These are phyloP conservation scores for Oemleria cerasiformis DNA, from an alignment of 306 rosid species.

Conservation along the genomic window DNA sequence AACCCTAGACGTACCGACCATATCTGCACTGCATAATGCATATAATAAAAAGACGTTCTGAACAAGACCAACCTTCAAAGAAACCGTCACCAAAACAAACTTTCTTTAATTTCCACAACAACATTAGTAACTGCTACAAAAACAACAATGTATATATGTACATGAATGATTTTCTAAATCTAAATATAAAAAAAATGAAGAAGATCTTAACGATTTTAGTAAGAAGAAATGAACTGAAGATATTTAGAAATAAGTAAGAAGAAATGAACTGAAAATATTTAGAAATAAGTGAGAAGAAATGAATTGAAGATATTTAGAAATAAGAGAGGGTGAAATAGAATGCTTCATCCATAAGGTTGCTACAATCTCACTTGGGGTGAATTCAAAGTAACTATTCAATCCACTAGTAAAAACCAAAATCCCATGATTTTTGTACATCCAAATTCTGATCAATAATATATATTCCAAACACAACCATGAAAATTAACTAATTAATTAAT, in stretches of 20 bases:
- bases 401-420: constrained; percentile 24
- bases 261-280: too few relatives aligned
- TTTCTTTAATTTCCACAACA: background rate
- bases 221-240: too few relatives aligned
- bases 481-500: constrained; percentile 30
- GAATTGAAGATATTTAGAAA: background rate
- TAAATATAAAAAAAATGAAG: too few relatives aligned
- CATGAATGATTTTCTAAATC: background rate
- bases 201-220: too few relatives aligned
- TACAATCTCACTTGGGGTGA: constrained; percentile 16
- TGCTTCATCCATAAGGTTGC: constrained; percentile 57
- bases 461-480: constrained; percentile 24
- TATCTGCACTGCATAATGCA: background rate
- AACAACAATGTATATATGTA: background rate
- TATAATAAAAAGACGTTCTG: too few relatives aligned
- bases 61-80: background rate
- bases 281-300: too few relatives aligned
- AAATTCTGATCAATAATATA: constrained; percentile 36
- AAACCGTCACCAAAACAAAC: background rate
- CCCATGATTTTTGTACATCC: constrained; percentile 45
- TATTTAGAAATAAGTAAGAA: too few relatives aligned
- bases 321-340: constrained; percentile 19
- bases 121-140: background rate
- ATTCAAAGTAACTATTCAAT: constrained; percentile 5
- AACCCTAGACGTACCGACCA: constrained; percentile 1